Percentiles rank a stretch among this genome's conserved stretches.
Conservation (phyloP, 1,139 yeast species). For the Saccharomyces hybrid region DNA sequence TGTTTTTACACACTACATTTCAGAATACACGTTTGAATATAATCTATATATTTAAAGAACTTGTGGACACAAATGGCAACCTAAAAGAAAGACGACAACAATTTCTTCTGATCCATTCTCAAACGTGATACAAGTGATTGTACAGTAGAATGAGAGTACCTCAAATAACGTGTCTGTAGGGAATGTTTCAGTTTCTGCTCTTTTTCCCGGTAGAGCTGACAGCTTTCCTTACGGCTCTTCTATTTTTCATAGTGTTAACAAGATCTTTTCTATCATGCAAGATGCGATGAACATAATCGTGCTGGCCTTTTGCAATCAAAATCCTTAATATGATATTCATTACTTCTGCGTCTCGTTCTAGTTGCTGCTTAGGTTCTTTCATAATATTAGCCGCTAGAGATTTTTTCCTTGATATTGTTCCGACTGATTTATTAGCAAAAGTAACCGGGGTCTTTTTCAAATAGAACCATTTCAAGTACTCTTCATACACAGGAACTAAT, state of each 20-base stretch:
- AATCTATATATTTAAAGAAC: no score
- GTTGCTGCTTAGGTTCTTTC: neutral
- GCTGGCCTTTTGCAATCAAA: conserved; percentile 40
- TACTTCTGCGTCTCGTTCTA: conserved; percentile 16
- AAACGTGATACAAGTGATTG: no score
- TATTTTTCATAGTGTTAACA: conserved; percentile 59
- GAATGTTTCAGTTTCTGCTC: no score
- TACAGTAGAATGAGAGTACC: no score
- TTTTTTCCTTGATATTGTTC: neutral
- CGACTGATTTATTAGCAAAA: neutral
- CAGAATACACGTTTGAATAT: no score
- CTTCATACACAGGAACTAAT: conserved; percentile 46
- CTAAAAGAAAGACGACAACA: no score
- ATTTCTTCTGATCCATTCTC: no score
- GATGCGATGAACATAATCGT: conserved; percentile 45
- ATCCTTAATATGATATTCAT: conserved; percentile 65
- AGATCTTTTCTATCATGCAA: conserved; percentile 55
- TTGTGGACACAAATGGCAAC: no score
- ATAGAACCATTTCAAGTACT: conserved; percentile 34
- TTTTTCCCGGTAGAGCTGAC: neutral
- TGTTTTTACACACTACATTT: no score
- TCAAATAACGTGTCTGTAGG: no score
- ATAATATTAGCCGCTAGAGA: neutral
- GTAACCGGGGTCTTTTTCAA: conserved; percentile 21
- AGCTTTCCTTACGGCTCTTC: conserved; percentile 29